Conservation (phyloP, 1,284 basidiomycete species). For the Rhodotorula sp. region DNA sequence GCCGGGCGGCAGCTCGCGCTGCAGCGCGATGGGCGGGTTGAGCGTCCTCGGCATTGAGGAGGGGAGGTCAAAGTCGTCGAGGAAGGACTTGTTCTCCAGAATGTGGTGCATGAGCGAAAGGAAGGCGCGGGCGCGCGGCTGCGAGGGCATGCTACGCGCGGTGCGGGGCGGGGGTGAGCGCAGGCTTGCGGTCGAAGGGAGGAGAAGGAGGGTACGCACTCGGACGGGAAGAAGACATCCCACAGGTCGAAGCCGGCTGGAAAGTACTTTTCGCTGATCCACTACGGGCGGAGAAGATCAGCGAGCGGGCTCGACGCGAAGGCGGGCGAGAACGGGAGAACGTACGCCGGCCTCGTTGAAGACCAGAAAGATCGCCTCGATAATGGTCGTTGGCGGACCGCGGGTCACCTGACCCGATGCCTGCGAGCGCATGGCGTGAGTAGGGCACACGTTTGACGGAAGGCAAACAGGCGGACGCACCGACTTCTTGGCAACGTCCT, state of each 20-base stretch:
- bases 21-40: constrained; percentile 29
- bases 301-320: background rate
- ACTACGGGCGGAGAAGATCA: constrained; percentile 53
- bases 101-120: constrained; percentile 78
- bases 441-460: no score
- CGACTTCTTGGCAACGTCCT: constrained; percentile 62
- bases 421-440: background rate
- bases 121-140: constrained; percentile 70
- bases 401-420: constrained; percentile 54
- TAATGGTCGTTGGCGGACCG: constrained; percentile 73
- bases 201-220: constrained; percentile 28
- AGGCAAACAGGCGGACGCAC: constrained; percentile 49
- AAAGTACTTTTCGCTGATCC: constrained; percentile 69
- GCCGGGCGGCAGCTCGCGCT: background rate
- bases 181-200: fast-evolving
- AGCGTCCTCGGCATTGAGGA: constrained; percentile 15
- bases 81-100: constrained; percentile 59
- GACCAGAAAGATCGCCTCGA: constrained; percentile 75
- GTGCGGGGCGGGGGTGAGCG: background rate
- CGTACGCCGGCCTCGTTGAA: constrained; percentile 68
- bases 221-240: constrained; percentile 69
- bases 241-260: constrained; percentile 72
- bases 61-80: constrained; percentile 26
- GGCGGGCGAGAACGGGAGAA: constrained; percentile 6
- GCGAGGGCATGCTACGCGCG: constrained; percentile 61